Percentiles rank a stretch among this genome's conserved stretches.
Evolutionary conservation across 1,284 basidiomycete species (phyloP).

Genomic region (Cryptococcus amylolentus): DNA sequence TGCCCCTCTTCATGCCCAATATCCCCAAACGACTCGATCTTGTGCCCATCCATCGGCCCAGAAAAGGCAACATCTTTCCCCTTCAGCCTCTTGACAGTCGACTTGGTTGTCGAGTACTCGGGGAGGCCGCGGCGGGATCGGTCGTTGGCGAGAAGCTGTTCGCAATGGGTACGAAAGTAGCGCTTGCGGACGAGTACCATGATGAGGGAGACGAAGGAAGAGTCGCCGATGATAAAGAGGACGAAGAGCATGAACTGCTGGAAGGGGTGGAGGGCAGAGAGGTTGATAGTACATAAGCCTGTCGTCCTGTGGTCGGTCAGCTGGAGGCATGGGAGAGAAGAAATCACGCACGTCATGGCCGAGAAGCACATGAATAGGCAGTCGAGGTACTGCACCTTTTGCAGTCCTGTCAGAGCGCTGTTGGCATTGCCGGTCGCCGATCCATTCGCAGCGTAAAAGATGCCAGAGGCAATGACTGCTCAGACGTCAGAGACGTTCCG

Average conservation of each 20-base stretch:
- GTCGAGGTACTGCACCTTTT: constrained; percentile 32
- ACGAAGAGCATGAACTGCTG: constrained; percentile 39
- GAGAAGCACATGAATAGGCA: constrained; percentile 34
- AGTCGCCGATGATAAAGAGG: constrained; percentile 38
- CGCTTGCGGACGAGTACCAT: constrained; percentile 39
- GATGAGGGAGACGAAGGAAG: constrained; percentile 28
- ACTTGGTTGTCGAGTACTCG: not conserved
- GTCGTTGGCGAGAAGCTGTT: constrained; percentile 25
- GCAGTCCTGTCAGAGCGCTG: constrained; percentile 11
- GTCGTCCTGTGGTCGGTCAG: constrained; percentile 18
- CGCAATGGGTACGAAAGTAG: constrained; percentile 31
- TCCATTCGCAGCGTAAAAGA: constrained; percentile 36
- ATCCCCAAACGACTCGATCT: constrained; percentile 14
- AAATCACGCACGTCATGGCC: constrained; percentile 33
- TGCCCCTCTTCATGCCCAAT: not conserved
- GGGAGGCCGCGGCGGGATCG: constrained; percentile 7
- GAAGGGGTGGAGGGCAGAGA: constrained; percentile 31
- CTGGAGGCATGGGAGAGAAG: not conserved
- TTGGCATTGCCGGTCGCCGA: constrained; percentile 23
- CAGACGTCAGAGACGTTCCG: not conserved
- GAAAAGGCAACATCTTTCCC: constrained; percentile 7
- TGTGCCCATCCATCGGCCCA: constrained; percentile 10
- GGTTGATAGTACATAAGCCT: constrained; percentile 32
- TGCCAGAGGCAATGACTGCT: constrained; percentile 25
- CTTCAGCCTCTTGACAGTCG: not conserved